A percentile compares a stretch with the other conserved stretches of the same genome.
These are phyloP conservation scores for Phaeosphaeria sp. DNA, from an alignment of 2,329 filamentous ascomycete genomes.

Conservation along the genomic window DNA sequence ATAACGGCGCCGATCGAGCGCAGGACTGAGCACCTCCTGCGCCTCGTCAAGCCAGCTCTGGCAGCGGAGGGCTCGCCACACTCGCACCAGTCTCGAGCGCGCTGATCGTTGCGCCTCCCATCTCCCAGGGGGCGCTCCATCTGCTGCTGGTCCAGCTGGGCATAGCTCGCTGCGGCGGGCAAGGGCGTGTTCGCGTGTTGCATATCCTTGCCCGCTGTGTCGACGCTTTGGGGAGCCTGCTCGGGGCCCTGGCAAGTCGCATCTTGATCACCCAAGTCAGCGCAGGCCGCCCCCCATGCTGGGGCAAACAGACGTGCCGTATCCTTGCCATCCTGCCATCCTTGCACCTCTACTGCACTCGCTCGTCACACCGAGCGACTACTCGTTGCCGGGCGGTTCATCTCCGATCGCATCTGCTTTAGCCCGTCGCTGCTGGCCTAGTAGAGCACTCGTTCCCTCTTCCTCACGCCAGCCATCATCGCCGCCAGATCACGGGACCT, in stretches of 20 bases:
- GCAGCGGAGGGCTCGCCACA: background rate
- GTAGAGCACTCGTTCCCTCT: slow-evolving; percentile 22
- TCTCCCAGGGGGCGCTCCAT: slow-evolving; percentile 15
- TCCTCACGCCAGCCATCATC: slow-evolving; percentile 25
- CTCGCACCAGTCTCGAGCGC: background rate
- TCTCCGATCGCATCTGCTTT: slow-evolving; percentile 50
- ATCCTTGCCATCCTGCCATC: slow-evolving; percentile 18
- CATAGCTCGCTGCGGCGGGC: slow-evolving; percentile 11
- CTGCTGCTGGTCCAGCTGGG: slow-evolving; percentile 30
- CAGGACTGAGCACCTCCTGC: slow-evolving; percentile 1
- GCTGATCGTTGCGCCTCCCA: slow-evolving; percentile 12
- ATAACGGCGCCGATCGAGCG: slow-evolving; percentile 33
- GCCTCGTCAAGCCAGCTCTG: background rate
- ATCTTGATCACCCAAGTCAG: slow-evolving; percentile 20
- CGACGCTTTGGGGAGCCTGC: slow-evolving; percentile 18
- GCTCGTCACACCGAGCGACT: slow-evolving; percentile 31
- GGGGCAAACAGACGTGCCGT: slow-evolving; percentile 28
- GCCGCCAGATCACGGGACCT: slow-evolving; percentile 40
- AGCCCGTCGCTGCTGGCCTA: slow-evolving; percentile 25
- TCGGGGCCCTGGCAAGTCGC: slow-evolving; percentile 12
- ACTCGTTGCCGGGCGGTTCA: slow-evolving; percentile 40
- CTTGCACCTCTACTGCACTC: slow-evolving; percentile 22
- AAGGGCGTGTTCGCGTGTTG: slow-evolving; percentile 28
- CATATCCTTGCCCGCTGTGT: slow-evolving; percentile 25
- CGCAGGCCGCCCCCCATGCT: slow-evolving; percentile 17